phyloP scores from a whole-genome alignment of 1,139 yeast genomes.

The Yamadazyma atlantica region DNA sequence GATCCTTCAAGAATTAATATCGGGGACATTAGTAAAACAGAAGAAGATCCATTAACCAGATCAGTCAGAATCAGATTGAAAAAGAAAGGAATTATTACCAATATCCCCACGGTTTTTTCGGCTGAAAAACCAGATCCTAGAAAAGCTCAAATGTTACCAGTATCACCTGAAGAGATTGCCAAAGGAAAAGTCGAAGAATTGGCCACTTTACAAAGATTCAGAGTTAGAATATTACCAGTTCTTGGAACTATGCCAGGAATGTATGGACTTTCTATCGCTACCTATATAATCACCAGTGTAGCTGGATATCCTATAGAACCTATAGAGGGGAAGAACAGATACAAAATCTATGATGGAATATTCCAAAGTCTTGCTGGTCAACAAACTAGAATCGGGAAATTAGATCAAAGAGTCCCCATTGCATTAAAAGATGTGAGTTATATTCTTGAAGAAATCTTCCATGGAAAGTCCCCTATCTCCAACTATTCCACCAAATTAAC shows the following conservation, averaged over 20 bases:
- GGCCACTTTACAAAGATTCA: constrained; percentile 82
- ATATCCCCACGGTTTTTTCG: constrained; percentile 86
- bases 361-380: constrained; percentile 86
- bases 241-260: constrained; percentile 96
- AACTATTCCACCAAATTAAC: constrained; percentile 78
- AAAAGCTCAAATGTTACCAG: constrained; percentile 82
- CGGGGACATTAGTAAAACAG: constrained; percentile 54
- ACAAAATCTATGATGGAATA: constrained; percentile 78
- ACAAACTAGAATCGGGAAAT: constrained; percentile 69
- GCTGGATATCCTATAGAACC: constrained; percentile 90
- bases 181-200: constrained; percentile 86
- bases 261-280: constrained; percentile 88
- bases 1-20: constrained; percentile 49
- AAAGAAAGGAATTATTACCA: constrained; percentile 69
- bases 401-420: constrained; percentile 72
- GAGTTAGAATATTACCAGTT: constrained; percentile 92
- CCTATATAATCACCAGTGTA: constrained; percentile 73
- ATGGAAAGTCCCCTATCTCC: constrained; percentile 90
- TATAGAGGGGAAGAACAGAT: constrained; percentile 86
- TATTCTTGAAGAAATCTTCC: constrained; percentile 86
- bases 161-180: constrained; percentile 74
- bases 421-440: constrained; percentile 74
- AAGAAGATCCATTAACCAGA: constrained; percentile 92
- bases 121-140: constrained; percentile 96
- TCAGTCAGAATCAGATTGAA: constrained; percentile 81